These are phyloP conservation scores for Hansenula anomala DNA, from an alignment of 1,139 yeast genomes.

Conservation along the genomic window DNA sequence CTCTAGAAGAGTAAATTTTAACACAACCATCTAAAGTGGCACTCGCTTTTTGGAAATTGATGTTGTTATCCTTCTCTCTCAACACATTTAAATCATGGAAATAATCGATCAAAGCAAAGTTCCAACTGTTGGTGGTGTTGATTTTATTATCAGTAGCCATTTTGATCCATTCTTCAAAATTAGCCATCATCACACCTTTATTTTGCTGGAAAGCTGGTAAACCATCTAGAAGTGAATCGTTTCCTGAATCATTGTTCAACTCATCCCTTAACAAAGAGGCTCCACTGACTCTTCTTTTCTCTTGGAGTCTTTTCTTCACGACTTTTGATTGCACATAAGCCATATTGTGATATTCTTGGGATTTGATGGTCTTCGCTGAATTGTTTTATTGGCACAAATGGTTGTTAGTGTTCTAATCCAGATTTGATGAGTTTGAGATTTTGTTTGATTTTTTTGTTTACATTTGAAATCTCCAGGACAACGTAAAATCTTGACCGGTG, in stretches of 20 bases:
- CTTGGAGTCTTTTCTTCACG: conserved; percentile 22
- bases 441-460: background rate
- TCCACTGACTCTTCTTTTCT: conserved; percentile 22
- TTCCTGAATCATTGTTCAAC: conserved; percentile 10
- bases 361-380: no score
- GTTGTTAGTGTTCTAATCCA: background rate
- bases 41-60: conserved; percentile 73
- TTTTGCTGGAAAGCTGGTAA: conserved; percentile 22
- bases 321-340: conserved; percentile 22
- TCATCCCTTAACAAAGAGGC: conserved; percentile 22
- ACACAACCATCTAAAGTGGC: conserved; percentile 85
- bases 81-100: conserved; percentile 66
- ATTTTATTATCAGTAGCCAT: conserved; percentile 83
- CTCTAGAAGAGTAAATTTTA: conserved; percentile 77
- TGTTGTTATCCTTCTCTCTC: conserved; percentile 49
- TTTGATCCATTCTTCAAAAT: conserved; percentile 89
- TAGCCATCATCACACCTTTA: conserved; percentile 45
- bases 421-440: background rate
- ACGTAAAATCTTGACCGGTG: background rate
- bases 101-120: conserved; percentile 83
- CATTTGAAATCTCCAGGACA: background rate
- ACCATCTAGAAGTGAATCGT: conserved; percentile 18
- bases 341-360: conserved; percentile 11
- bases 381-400: no score
- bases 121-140: conserved; percentile 68